Evolutionary conservation across 768 basidiomycete species (phyloP).

Genomic region (Udeniomyces megalosporus): DNA sequence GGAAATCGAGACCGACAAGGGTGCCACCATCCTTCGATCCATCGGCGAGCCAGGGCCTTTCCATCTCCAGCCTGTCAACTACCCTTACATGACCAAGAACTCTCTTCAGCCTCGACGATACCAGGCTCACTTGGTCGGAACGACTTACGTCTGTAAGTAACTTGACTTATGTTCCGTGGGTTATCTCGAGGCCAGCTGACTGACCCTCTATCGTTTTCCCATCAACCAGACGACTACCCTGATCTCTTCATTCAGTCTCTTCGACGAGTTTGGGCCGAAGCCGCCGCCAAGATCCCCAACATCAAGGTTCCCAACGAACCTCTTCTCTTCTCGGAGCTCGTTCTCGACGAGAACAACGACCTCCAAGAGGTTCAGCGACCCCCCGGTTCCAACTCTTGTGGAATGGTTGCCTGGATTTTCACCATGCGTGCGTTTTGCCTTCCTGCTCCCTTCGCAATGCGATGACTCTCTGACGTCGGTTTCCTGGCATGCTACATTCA

Average conservation of each 20-base stretch:
- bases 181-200: neutral
- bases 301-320: slow-evolving; percentile 59
- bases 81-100: slow-evolving; percentile 90
- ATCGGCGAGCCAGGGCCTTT: slow-evolving; percentile 95
- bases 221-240: slow-evolving; percentile 70
- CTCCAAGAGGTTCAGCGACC: slow-evolving; percentile 79
- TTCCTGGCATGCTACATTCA: neutral
- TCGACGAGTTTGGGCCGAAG: slow-evolving; percentile 66
- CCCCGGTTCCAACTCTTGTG: slow-evolving; percentile 83
- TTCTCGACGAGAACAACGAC: slow-evolving; percentile 82
- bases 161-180: too few relatives aligned
- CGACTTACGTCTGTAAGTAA: slow-evolving; percentile 63
- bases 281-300: slow-evolving; percentile 43
- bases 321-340: slow-evolving; percentile 73
- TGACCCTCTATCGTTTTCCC: neutral
- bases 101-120: slow-evolving; percentile 97
- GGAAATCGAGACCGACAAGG: slow-evolving; percentile 91
- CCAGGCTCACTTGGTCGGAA: slow-evolving; percentile 94
- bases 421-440: slow-evolving; percentile 46
- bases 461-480: neutral
- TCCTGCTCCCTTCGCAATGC: neutral
- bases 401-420: slow-evolving; percentile 98
- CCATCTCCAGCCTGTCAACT: slow-evolving; percentile 86
- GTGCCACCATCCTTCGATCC: slow-evolving; percentile 87
- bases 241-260: slow-evolving; percentile 95